Percentiles rank a stretch among this genome's conserved stretches.
Conservation (phyloP, 176 grass and related monocot species). For the Aegilops tauschii region DNA sequence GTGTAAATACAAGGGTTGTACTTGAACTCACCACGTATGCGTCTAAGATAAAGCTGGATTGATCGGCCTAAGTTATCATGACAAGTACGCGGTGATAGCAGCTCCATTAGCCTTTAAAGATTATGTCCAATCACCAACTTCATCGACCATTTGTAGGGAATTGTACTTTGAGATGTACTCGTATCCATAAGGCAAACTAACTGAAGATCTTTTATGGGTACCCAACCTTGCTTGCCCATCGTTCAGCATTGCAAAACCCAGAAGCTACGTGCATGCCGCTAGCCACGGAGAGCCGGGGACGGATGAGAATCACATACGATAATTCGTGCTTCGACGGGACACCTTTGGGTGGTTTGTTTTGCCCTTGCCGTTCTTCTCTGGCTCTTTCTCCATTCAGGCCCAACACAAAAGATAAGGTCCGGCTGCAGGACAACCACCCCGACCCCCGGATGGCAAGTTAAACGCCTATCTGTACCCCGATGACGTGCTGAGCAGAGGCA, state of each 20-base stretch:
- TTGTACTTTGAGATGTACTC: neutral
- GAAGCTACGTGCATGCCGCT: neutral
- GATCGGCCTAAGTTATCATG: neutral
- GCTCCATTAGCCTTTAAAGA: neutral
- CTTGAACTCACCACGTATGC: neutral
- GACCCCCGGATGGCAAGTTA: neutral
- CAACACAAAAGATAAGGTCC: neutral
- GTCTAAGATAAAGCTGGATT: neutral
- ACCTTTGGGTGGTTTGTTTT: neutral
- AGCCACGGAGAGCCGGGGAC: neutral
- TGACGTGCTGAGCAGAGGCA: constrained; percentile 2
- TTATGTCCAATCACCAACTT: neutral
- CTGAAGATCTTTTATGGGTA: neutral
- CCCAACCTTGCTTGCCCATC: neutral
- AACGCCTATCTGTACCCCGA: neutral
- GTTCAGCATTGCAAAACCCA: neutral
- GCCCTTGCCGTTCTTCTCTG: neutral
- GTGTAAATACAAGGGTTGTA: neutral
- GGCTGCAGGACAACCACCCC: neutral
- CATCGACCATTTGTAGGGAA: neutral
- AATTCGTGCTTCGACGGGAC: neutral
- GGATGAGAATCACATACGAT: neutral
- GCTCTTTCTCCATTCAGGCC: constrained; percentile 32
- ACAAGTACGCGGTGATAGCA: neutral
- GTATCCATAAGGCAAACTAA: neutral